Evolutionary conservation across 225 moss, liverwort and hornwort genomes (phyloP).

Genomic region (Sphagnum tenellum): DNA sequence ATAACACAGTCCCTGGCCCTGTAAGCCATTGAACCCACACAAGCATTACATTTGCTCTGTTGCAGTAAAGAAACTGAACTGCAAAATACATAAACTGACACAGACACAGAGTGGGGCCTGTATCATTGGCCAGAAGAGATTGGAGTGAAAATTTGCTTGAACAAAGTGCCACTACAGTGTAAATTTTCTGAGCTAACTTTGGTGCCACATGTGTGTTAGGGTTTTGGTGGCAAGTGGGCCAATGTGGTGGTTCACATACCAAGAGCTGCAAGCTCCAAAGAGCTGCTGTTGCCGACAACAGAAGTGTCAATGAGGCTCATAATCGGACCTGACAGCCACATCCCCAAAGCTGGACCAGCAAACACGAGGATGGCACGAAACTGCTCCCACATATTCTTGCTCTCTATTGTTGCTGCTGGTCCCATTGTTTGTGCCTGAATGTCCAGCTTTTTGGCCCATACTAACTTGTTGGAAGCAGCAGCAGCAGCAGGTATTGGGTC

Average conservation of each 20-base stretch:
- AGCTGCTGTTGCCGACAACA: slow-evolving; percentile 86
- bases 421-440: slow-evolving; percentile 28
- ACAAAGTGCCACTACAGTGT: too few relatives aligned
- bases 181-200: too few relatives aligned
- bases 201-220: too few relatives aligned
- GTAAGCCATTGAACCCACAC: slow-evolving; percentile 2
- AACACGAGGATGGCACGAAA: slow-evolving; percentile 73
- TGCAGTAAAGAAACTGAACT: background rate
- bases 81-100: background rate
- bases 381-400: slow-evolving; percentile 55
- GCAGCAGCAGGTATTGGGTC: slow-evolving; percentile 32
- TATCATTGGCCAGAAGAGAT: too few relatives aligned
- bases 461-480: slow-evolving; percentile 25
- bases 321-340: slow-evolving; percentile 89
- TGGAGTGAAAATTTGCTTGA: too few relatives aligned
- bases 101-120: too few relatives aligned
- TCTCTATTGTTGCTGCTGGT: slow-evolving; percentile 19
- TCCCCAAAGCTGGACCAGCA: slow-evolving; percentile 88
- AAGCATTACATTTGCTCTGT: background rate
- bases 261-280: slow-evolving; percentile 83
- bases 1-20: slow-evolving; percentile 89
- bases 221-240: background rate
- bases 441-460: slow-evolving; percentile 27
- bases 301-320: slow-evolving; percentile 93
- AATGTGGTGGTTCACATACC: slow-evolving; percentile 26